Base-by-base conservation (phyloP, 495 filamentous ascomycete genomes). In the Parathielavia appendiculata region DNA sequence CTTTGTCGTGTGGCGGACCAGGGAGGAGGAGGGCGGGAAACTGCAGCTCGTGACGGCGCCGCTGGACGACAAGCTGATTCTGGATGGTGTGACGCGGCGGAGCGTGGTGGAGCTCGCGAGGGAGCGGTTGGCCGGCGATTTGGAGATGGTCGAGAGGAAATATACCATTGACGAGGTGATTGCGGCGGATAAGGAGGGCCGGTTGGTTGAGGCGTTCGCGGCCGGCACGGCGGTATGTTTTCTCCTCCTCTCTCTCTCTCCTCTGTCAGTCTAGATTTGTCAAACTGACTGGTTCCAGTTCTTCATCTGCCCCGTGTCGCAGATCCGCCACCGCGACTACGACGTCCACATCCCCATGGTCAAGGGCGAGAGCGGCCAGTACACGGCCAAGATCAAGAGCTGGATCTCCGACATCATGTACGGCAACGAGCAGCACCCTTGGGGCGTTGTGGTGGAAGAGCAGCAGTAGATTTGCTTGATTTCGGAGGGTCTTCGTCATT, bases 371-470 rank as follows among this genome's bases (percentile, higher is more conserved):
- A 79, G 75, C 30, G 88, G 87, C 20, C 55, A 58, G 1, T 90
- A 90, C 71, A 85, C 89, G 4, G 70, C 75, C 43, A 72, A 81
- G 66, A 73, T 95, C 70, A 95, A 92, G 79, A 73, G 71, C 3
- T 93, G 89, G 89, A 75, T 96, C 55, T 75, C 74, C 68, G 82
- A 85, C 43, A 92, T 96, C 70, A 95, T 93, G 88, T 96, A 84
- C 70, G 91, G 91, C 52, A 86, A 83, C 63, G 86, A 84, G 68
- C 69, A 83, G 51, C 88, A 95, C 64, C 82, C 87, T 51, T 96
- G 91, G 91, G 83, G 83, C 23, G 78, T 90, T 58, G 80, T 89
- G 23, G 81, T 96, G 51, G 77, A 87, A 50, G 82, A 88, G 68
- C 68, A 79, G 62, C 14, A 59, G 56, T 46, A 59, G 34, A 20